These are phyloP conservation scores for Daldinia vernicosa DNA, from an alignment of 495 filamentous ascomycete species.

Conservation along the genomic window DNA sequence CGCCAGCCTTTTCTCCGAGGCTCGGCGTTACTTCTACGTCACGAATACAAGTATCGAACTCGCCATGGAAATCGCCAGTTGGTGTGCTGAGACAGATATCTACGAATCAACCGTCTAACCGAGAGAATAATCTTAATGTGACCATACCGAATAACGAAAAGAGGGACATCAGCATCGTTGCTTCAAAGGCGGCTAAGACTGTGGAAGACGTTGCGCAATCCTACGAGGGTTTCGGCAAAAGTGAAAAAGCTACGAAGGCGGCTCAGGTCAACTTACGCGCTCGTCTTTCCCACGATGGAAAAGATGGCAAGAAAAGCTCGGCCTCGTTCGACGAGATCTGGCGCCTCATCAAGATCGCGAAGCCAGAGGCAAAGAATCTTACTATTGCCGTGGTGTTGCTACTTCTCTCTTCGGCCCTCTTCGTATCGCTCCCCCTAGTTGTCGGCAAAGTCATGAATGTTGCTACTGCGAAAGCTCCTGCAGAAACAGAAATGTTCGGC, in stretches of 20 bases:
- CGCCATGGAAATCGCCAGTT: slow-evolving; percentile 27
- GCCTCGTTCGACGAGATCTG: slow-evolving; percentile 80
- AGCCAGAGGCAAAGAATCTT: slow-evolving; percentile 83
- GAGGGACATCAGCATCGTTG: slow-evolving; percentile 3
- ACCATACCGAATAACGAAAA: slow-evolving; percentile 16
- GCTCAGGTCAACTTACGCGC: slow-evolving; percentile 90
- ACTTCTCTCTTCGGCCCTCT: slow-evolving; percentile 85
- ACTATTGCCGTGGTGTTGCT: slow-evolving; percentile 81
- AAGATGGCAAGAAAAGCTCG: slow-evolving; percentile 60
- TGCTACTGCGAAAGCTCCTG: slow-evolving; percentile 67
- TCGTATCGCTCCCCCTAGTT: slow-evolving; percentile 94
- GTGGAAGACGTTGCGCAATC: slow-evolving; percentile 20
- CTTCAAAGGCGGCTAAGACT: slow-evolving; percentile 12
- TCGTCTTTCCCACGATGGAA: slow-evolving; percentile 81
- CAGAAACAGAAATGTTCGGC: slow-evolving; percentile 72
- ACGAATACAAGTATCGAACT: slow-evolving; percentile 10
- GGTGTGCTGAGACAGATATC: slow-evolving; percentile 22
- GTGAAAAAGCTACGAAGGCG: slow-evolving; percentile 84
- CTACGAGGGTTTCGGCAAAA: slow-evolving; percentile 35
- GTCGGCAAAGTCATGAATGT: slow-evolving; percentile 95
- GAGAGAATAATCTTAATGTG: slow-evolving; percentile 17
- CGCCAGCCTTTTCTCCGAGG: slow-evolving; percentile 34
- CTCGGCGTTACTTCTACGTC: slow-evolving; percentile 39
- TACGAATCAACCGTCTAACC: slow-evolving; percentile 7
- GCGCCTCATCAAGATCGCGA: slow-evolving; percentile 88